Evolutionary conservation across 2,329 filamentous ascomycete species (phyloP).

Genomic region (Aureobasidium sp.): DNA sequence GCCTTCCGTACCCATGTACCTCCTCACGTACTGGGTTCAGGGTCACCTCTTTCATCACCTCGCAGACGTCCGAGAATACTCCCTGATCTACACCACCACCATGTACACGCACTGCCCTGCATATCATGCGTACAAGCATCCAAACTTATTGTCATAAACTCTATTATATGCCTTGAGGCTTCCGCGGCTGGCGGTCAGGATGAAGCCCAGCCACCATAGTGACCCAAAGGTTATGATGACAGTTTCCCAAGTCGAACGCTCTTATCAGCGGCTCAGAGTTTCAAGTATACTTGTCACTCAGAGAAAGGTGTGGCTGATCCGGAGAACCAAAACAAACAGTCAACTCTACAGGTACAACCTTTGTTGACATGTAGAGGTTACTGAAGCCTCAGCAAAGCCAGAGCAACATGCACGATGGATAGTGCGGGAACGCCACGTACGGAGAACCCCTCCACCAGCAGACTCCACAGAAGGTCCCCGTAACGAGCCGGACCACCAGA

Average conservation of each 20-base stretch:
- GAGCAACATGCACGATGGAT: neutral
- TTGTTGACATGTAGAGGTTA: neutral
- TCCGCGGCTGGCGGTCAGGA: neutral
- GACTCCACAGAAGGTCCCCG: neutral
- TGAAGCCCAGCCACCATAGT: neutral
- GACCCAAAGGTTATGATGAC: neutral
- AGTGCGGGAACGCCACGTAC: neutral
- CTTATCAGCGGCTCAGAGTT: neutral
- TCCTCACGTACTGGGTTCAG: neutral
- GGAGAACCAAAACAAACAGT: neutral
- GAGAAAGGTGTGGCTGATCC: neutral
- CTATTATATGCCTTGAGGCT: neutral
- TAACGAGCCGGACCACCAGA: neutral
- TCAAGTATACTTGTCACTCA: neutral
- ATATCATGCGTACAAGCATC: neutral
- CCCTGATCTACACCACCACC: neutral
- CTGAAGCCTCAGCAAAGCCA: neutral
- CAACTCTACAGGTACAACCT: neutral
- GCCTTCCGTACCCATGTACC: neutral
- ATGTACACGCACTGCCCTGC: neutral
- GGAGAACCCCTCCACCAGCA: neutral
- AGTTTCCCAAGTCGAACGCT: neutral
- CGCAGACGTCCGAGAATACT: neutral
- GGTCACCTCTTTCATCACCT: neutral
- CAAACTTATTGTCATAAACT: neutral